Conservation (phyloP, 1,284 basidiomycete species). For the Grifola frondosa region DNA sequence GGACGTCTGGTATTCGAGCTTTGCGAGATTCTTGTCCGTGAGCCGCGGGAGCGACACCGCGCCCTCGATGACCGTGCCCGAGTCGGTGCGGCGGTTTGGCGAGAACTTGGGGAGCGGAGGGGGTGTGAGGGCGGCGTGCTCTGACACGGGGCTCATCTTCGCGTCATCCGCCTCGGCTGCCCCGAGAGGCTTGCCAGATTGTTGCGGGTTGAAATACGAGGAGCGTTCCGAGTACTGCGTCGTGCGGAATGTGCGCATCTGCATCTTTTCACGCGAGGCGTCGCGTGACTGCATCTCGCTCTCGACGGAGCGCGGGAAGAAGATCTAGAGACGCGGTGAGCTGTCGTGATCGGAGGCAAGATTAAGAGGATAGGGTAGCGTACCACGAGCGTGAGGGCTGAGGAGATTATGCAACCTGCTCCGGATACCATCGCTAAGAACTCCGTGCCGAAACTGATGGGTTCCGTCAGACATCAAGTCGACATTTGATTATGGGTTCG, state of each 20-base stretch:
- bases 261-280: conserved; percentile 23
- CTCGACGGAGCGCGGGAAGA: conserved; percentile 74
- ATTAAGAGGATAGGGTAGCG: conserved; percentile 27
- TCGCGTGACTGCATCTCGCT: conserved; percentile 40
- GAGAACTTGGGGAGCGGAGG: conserved; percentile 21
- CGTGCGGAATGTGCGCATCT: conserved; percentile 14
- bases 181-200: neutral
- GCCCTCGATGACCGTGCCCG: conserved; percentile 24
- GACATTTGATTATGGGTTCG: conserved; percentile 2
- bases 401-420: conserved; percentile 64
- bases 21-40: conserved; percentile 24
- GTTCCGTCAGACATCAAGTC: neutral
- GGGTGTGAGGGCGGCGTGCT: conserved; percentile 16
- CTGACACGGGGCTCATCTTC: no score
- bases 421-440: conserved; percentile 56
- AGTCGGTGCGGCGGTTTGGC: conserved; percentile 27
- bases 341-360: neutral
- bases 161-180: no score
- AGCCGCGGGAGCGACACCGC: conserved; percentile 18
- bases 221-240: conserved; percentile 16
- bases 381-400: conserved; percentile 71
- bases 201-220: conserved; percentile 9
- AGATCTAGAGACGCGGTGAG: conserved; percentile 47
- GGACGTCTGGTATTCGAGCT: conserved; percentile 19
- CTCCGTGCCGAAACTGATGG: conserved; percentile 44